These are phyloP conservation scores for Paradendryphiella salina DNA, from an alignment of 2,329 filamentous ascomycete genomes.

Conservation along the genomic window DNA sequence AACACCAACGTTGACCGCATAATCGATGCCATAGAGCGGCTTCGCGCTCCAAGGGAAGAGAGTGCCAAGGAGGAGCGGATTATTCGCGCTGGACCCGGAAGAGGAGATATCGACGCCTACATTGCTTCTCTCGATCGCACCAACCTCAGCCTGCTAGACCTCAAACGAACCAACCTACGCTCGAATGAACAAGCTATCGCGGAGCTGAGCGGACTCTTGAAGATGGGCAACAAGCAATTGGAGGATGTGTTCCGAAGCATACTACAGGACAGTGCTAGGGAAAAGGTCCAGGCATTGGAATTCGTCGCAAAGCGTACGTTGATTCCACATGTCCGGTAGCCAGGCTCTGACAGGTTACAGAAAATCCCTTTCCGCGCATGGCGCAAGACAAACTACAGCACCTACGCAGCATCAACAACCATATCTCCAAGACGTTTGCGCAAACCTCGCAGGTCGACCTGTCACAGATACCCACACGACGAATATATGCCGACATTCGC, in stretches of 20 bases:
- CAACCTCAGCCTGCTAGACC: constrained; percentile 78
- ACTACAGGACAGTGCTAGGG: constrained; percentile 74
- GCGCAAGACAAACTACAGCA: constrained; percentile 74
- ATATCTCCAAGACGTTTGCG: constrained; percentile 66
- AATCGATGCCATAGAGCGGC: constrained; percentile 80
- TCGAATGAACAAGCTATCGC: constrained; percentile 87
- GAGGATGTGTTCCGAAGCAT: constrained; percentile 82
- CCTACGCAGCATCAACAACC: constrained; percentile 76
- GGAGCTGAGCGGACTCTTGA: constrained; percentile 77
- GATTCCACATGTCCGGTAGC: neutral
- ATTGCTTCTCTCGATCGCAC: constrained; percentile 87
- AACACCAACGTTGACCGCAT: constrained; percentile 87
- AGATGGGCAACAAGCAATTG: constrained; percentile 77
- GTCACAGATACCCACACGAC: constrained; percentile 70
- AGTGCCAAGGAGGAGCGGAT: constrained; percentile 90
- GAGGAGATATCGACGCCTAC: constrained; percentile 80
- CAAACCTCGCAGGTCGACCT: constrained; percentile 51
- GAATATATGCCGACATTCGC: constrained; percentile 82
- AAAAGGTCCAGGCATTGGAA: constrained; percentile 80
- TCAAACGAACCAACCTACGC: constrained; percentile 86
- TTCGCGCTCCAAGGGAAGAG: constrained; percentile 89
- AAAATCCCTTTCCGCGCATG: constrained; percentile 76
- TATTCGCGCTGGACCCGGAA: constrained; percentile 68
- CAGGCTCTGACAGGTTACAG: constrained; percentile 41
- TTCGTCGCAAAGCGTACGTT: constrained; percentile 82